These are phyloP conservation scores for Luffa acutangula DNA, from an alignment of 306 rosid genomes.

Conservation along the genomic window DNA sequence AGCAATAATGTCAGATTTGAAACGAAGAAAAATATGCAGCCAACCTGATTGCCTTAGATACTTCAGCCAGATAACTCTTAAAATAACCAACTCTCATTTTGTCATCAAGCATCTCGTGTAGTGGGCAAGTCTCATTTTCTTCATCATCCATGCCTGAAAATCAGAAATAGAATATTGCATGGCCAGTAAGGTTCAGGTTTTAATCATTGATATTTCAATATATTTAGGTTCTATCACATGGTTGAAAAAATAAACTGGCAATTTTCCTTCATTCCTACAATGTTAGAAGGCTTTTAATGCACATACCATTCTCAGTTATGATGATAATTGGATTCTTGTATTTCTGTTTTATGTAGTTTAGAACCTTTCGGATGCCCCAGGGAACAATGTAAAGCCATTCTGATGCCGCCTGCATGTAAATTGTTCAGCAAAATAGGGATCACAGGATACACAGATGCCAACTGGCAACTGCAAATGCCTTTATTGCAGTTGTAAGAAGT, in stretches of 20 bases:
- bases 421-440: conserved; percentile 1
- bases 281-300: not conserved
- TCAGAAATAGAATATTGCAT: not conserved
- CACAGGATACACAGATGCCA: not conserved
- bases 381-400: conserved; percentile 97
- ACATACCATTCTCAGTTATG: conserved; percentile 84
- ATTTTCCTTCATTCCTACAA: not conserved
- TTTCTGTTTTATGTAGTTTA: conserved; percentile 51
- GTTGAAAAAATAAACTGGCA: not conserved
- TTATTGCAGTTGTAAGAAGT: not conserved
- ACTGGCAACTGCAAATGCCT: not conserved
- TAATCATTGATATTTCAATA: not conserved
- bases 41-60: conserved; percentile 71
- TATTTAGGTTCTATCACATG: not conserved
- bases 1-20: not conserved
- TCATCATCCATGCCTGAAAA: conserved; percentile 88
- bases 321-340: conserved; percentile 49
- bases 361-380: conserved; percentile 75
- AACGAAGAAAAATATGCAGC: conserved; percentile 6
- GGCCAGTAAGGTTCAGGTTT: not conserved
- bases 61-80: conserved; percentile 56
- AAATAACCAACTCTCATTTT: conserved; percentile 63
- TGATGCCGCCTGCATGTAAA: conserved; percentile 78
- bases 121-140: conserved; percentile 39
- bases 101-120: conserved; percentile 73